phyloP scores from a whole-genome alignment of 2,329 filamentous ascomycete genomes.

The Penicillium brevicompactum region DNA sequence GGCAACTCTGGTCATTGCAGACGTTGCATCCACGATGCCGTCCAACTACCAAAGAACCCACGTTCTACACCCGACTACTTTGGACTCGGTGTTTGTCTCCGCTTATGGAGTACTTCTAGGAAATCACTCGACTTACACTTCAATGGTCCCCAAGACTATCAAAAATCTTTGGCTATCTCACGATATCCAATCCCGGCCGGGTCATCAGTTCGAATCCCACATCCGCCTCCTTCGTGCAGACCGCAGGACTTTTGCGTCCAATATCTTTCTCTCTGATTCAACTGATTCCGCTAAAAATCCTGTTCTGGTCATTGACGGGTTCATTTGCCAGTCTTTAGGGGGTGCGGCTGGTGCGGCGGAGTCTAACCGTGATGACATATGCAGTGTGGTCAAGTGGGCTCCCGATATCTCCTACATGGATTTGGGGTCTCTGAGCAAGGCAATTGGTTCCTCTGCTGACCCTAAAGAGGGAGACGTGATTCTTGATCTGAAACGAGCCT shows the following conservation, averaged over 20 bases:
- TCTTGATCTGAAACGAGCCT: neutral
- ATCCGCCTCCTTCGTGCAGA: neutral
- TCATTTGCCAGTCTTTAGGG: conserved; percentile 2
- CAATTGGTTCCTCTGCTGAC: neutral
- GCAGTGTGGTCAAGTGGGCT: neutral
- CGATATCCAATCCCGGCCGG: neutral
- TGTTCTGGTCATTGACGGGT: conserved; percentile 1
- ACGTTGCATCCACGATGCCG: neutral
- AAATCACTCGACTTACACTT: neutral
- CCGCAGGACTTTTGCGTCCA: neutral
- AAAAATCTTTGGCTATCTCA: conserved; percentile 6
- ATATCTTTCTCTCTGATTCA: neutral
- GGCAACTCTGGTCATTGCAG: neutral
- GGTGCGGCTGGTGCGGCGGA: neutral
- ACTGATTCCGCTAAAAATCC: neutral
- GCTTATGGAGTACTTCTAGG: neutral
- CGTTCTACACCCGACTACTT: conserved; percentile 10
- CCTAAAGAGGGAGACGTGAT: neutral
- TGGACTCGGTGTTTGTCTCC: conserved; percentile 11
- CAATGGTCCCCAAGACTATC: conserved; percentile 4
- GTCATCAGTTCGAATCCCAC: neutral
- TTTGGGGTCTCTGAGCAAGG: neutral
- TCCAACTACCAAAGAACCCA: neutral
- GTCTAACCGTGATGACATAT: neutral
- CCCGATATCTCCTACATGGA: neutral